phyloP scores from a whole-genome alignment of 78 protist genomes.

The Pigoraptor vietnamica region DNA sequence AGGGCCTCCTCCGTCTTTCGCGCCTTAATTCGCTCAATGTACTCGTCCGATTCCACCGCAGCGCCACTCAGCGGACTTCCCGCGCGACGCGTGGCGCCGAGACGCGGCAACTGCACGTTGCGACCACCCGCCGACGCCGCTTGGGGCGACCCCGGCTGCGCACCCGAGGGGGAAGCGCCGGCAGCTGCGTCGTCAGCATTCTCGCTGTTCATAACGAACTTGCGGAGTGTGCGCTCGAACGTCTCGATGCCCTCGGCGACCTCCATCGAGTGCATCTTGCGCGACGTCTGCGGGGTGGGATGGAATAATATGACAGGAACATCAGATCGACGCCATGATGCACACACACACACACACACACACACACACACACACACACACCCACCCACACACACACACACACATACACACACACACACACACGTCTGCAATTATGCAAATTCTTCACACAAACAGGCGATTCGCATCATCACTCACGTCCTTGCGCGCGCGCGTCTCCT shows the following conservation, averaged over 20 bases:
- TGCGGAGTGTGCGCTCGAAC: constrained; percentile 9
- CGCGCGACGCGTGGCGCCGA: neutral
- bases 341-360: too few species aligned
- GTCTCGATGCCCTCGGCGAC: neutral
- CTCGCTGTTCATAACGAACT: neutral
- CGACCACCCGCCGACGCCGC: neutral
- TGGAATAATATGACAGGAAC: too few species aligned
- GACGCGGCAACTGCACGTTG: neutral
- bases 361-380: too few species aligned
- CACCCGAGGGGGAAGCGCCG: neutral
- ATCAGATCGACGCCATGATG: too few species aligned
- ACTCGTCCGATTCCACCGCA: neutral
- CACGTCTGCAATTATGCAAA: too few species aligned
- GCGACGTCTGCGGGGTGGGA: too few species aligned
- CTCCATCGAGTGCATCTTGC: neutral
- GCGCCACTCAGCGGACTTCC: neutral
- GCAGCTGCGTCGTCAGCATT: neutral
- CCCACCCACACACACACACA: too few species aligned
- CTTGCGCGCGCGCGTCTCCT: neutral
- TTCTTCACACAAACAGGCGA: too few species aligned
- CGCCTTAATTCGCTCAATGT: neutral
- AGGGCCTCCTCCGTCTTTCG: neutral
- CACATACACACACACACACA: too few species aligned
- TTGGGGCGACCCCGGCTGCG: neutral
- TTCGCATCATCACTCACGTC: too few species aligned